Base-by-base conservation (phyloP, 345 rosid species). In the Linum tenue region DNA sequence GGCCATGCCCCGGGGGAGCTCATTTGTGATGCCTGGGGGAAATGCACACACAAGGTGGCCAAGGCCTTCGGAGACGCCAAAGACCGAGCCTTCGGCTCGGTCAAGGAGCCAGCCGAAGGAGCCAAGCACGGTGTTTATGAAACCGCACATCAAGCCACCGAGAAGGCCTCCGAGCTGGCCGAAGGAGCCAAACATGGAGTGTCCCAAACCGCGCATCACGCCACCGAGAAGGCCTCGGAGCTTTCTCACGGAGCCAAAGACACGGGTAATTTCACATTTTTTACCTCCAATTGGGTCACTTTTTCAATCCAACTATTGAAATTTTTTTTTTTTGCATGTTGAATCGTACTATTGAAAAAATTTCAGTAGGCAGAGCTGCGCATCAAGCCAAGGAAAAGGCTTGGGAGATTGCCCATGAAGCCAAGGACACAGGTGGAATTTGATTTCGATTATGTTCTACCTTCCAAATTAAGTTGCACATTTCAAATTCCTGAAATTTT, bases 11-110 rank as follows among this genome's bases (percentile, higher is more conserved):
- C 82, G 2, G 79, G 75, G 37, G 91, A 90, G 74, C 75, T 85
- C 39, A 65, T 81, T 1, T 86, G 96, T 22, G 88, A 88, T 60
- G 83, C 84, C 0, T 68, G 74, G 9, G 91, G 90, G 1, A 80
- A 80, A 73, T 88, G 94, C 59, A 86, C 63, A 67, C 79, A 70
- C 41, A 78, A 69, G 77, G 68, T 86, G 7, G 82, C 86, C 0
- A 70, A 68, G 39, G 74, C 73, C 5, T 42, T 83, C 0, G 83
- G 81, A 8, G 72, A 67, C 70, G 86, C 77, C 8, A 85, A 76
- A 67, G 89, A 48, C 14, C 53, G 53, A 48, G 50, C 10, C 50
- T 43, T 11, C 9, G 50, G 50, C 9, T 5, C 6, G 50, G 53
- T 15, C 3, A 2, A 12, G 2, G 53, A 48, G 11, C 14, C 14